Base-by-base conservation (phyloP, 345 rosid species). In the Heritiera fomes region DNA sequence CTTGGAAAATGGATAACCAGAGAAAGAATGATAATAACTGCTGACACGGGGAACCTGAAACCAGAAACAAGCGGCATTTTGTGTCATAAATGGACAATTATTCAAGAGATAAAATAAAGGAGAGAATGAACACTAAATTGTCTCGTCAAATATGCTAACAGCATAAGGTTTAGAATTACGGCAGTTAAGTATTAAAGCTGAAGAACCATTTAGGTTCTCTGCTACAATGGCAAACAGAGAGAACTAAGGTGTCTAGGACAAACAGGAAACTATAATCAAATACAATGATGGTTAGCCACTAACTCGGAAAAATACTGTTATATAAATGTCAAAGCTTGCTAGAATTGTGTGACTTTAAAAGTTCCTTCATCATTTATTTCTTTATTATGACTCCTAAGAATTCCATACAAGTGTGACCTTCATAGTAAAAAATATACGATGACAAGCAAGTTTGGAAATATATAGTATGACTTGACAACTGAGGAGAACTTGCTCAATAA, bases 1-100 rank as follows among this genome's bases (percentile, higher is more conserved):
- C 94, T 83, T 88, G 92, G 82, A 92, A 87, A 83, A 86, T 83
- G 11, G 87, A 91, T 81, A 91, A 62, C 93, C 93, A 94, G 75
- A 91, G 80, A 43, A 88, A 84, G 77, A 90, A 88, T 79, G 90
- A 73, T 83, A 93, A 84, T 67, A 92, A 75, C 70, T 75, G 87
- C 49, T 82, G 90, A 83, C 87, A 87, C 76, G 82, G 63, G 70
- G 80, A 90, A 72, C 95, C 98, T 93, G 92, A 76, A 80, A 86
- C 18, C 79, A 78, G 77, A 84, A 10, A 79, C 38, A 81, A 83
- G 78, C 43, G 45, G 81, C 9, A 64, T 30, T 30, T 71, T 50
- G 58, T 52, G 28, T 34, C 30, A 71, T 34, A 52, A 52, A 12
- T 4, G 15, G 75, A 71, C 30, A 71, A 71, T 30, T 17, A 52